Conservation (phyloP, 805 yeast genomes). For the Wickerhamomyces hampshirensis region DNA sequence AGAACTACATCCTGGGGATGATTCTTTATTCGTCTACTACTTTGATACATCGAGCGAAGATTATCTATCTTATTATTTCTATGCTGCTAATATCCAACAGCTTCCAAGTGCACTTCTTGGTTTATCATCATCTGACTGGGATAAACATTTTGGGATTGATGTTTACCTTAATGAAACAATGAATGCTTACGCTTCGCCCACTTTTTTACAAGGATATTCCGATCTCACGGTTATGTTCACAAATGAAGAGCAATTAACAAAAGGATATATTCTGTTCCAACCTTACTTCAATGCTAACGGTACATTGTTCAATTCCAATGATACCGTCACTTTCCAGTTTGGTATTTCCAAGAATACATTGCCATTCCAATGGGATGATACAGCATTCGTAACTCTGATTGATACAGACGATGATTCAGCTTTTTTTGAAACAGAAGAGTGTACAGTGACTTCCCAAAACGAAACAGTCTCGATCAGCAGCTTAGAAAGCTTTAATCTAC, state of each 20-base stretch:
- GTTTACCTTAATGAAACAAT: constrained; percentile 11
- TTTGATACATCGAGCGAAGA: constrained; percentile 8
- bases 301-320: constrained; percentile 5
- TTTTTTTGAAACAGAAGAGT: constrained; percentile 56
- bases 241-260: constrained; percentile 3
- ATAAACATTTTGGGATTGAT: constrained; percentile 7
- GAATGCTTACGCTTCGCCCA: constrained; percentile 2
- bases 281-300: constrained; percentile 8
- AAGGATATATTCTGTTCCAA: constrained; percentile 7
- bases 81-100: constrained; percentile 11
- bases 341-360: constrained; percentile 62
- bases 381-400: constrained; percentile 49
- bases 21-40: constrained; percentile 10
- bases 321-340: constrained; percentile 32
- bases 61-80: constrained; percentile 6
- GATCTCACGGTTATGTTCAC: constrained; percentile 11
- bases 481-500: constrained; percentile 2
- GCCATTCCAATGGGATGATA: constrained; percentile 65
- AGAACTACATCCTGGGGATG: constrained; percentile 14
- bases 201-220: constrained; percentile 12
- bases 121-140: constrained; percentile 1
- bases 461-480: constrained; percentile 6
- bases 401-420: constrained; percentile 72
- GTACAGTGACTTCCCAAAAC: constrained; percentile 23
- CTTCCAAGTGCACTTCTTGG: constrained; percentile 5